Evolutionary conservation across 805 yeast species (phyloP).

Genomic region (Suhomyces sp.): DNA sequence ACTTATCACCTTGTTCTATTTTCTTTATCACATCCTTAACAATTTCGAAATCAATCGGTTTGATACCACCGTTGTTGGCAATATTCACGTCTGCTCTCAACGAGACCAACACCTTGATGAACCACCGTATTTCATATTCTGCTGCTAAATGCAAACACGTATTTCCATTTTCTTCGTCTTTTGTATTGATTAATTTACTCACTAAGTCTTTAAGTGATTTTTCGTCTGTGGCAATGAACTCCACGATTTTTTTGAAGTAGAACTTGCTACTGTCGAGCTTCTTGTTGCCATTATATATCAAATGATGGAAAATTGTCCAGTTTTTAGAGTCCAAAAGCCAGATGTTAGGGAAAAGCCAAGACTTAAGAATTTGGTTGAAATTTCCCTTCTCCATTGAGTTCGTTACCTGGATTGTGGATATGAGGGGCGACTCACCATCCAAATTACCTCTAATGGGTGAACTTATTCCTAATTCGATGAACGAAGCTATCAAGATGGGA

Average conservation of each 20-base stretch:
- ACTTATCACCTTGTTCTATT: neutral
- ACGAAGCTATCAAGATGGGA: constrained; percentile 31
- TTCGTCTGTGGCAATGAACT: constrained; percentile 28
- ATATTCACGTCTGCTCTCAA: constrained; percentile 55
- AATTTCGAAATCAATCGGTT: constrained; percentile 85
- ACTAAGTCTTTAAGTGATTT: constrained; percentile 19
- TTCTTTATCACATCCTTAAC: constrained; percentile 37
- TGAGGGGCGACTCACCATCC: constrained; percentile 41
- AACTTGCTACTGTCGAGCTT: constrained; percentile 36
- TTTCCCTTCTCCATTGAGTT: constrained; percentile 77
- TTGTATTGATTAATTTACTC: constrained; percentile 30
- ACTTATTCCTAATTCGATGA: constrained; percentile 34
- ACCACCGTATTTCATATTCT: constrained; percentile 40
- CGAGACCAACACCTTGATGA: constrained; percentile 32
- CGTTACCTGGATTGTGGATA: constrained; percentile 80
- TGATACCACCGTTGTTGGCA: constrained; percentile 81
- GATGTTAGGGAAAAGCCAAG: constrained; percentile 61
- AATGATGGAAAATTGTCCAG: constrained; percentile 84
- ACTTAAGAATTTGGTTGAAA: constrained; percentile 66
- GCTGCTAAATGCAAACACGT: constrained; percentile 43
- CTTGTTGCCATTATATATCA: constrained; percentile 48
- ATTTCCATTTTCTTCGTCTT: constrained; percentile 37
- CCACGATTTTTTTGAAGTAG: constrained; percentile 34
- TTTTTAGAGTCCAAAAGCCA: constrained; percentile 56
- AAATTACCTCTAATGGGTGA: constrained; percentile 41